Evolutionary conservation across 331 rosid species (phyloP).

Genomic region (Rhamnella rubrinervis): DNA sequence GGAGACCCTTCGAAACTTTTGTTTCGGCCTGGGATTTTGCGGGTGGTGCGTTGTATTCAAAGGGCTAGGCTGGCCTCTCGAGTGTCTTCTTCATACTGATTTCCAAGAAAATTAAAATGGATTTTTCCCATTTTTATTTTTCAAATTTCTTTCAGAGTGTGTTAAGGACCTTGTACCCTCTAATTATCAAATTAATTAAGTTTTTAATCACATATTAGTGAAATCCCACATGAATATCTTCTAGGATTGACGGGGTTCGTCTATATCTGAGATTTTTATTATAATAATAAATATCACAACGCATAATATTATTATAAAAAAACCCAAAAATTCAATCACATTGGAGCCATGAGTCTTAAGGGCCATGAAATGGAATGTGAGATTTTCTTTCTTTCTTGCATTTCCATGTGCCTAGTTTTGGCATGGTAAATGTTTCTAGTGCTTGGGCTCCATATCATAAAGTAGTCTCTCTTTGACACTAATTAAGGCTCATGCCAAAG

Average conservation of each 20-base stretch:
- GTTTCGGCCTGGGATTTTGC: constrained; percentile 43
- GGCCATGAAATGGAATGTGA: not conserved
- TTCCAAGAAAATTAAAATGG: constrained; percentile 13
- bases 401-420: not conserved
- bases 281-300: constrained; percentile 1
- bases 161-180: too few species aligned
- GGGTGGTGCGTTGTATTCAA: constrained; percentile 50
- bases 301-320: not conserved
- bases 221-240: not conserved
- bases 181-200: too few species aligned
- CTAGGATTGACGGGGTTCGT: not conserved
- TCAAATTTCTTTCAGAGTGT: not conserved
- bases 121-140: not conserved
- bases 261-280: not conserved
- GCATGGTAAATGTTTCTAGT: constrained; percentile 9
- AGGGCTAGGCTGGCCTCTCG: constrained; percentile 38
- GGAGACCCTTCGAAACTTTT: not conserved
- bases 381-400: not conserved
- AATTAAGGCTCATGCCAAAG: constrained; percentile 10
- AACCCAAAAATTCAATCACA: not conserved
- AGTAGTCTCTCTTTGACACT: not conserved
- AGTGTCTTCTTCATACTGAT: constrained; percentile 18
- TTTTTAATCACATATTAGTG: too few species aligned
- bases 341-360: not conserved
- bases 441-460: not conserved